phyloP scores from a whole-genome alignment of 1,139 yeast genomes.

The Scheffersomyces lignicola region DNA sequence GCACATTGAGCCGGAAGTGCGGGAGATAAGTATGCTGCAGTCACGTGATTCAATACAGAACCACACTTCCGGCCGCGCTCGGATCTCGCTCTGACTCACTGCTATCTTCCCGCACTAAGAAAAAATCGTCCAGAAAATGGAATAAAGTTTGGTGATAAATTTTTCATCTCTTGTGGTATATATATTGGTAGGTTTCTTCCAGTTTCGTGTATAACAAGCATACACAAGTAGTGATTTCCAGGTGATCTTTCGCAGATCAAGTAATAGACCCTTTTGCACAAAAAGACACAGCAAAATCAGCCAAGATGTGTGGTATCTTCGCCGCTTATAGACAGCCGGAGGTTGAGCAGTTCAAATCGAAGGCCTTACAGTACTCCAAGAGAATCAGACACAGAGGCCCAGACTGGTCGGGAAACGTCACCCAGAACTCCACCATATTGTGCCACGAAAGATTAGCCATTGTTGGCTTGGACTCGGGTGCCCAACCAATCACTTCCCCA shows the following conservation, averaged over 20 bases:
- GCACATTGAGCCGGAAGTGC: neutral
- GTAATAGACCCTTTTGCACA: no score
- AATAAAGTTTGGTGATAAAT: no score
- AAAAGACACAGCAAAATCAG: no score
- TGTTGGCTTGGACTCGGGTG: slow-evolving; percentile 94
- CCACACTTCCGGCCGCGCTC: slow-evolving; percentile 1
- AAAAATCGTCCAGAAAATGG: no score
- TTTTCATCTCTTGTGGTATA: no score
- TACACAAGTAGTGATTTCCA: no score
- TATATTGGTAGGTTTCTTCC: no score
- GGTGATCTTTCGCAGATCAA: no score
- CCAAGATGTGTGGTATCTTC: slow-evolving; percentile 94
- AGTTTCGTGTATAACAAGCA: no score
- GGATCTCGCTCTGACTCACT: slow-evolving; percentile 3
- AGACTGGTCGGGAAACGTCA: slow-evolving; percentile 94
- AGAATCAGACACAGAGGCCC: slow-evolving; percentile 98
- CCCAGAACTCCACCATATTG: slow-evolving; percentile 74
- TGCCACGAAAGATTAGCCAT: slow-evolving; percentile 96
- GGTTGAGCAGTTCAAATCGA: slow-evolving; percentile 76
- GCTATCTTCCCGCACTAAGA: no score
- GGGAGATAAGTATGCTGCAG: neutral
- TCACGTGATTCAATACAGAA: neutral
- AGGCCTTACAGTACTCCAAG: slow-evolving; percentile 87
- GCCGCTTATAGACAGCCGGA: slow-evolving; percentile 86
- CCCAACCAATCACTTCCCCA: slow-evolving; percentile 88